These are phyloP conservation scores for Apiospora arundinis DNA, from an alignment of 2,329 filamentous ascomycete species.

Conservation along the genomic window DNA sequence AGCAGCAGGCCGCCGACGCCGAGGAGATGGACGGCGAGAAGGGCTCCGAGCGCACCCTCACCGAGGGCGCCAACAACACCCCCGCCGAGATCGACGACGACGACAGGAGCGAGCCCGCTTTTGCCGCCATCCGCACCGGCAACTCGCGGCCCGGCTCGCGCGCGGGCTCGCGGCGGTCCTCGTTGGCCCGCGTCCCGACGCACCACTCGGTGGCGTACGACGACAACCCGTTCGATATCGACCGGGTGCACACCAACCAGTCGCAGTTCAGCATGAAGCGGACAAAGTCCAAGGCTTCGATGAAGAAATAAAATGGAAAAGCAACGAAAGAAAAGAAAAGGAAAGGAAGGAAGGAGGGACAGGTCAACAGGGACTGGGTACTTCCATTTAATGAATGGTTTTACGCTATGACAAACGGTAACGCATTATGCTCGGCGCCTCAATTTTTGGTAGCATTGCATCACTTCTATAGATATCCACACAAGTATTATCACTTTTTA, in stretches of 20 bases:
- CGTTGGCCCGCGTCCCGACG: slow-evolving; percentile 33
- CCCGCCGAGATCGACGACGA: slow-evolving; percentile 25
- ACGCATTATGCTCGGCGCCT: slow-evolving; percentile 14
- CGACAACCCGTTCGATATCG: slow-evolving; percentile 50
- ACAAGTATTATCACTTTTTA: background rate
- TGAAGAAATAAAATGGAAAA: background rate
- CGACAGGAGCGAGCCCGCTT: background rate
- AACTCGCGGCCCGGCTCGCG: slow-evolving; percentile 7
- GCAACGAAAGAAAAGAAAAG: background rate
- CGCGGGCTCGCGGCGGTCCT: background rate
- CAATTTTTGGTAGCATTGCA: slow-evolving; percentile 7
- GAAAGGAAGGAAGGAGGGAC: background rate
- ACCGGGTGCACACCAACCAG: slow-evolving; percentile 48
- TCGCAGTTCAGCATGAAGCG: slow-evolving; percentile 30
- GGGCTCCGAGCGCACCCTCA: slow-evolving; percentile 37
- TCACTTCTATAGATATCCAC: slow-evolving; percentile 7
- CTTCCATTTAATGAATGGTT: background rate
- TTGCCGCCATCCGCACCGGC: slow-evolving; percentile 19
- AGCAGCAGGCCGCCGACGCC: slow-evolving; percentile 34
- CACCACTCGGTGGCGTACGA: slow-evolving; percentile 44
- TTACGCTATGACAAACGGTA: background rate
- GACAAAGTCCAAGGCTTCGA: background rate
- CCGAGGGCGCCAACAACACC: slow-evolving; percentile 33
- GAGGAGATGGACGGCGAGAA: slow-evolving; percentile 28
- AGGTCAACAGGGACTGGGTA: background rate